Evolutionary conservation across 768 basidiomycete genomes (phyloP), one percentile per base, ranked within the genome.

Genomic region (Asterophora lycoperdoides): DNA sequence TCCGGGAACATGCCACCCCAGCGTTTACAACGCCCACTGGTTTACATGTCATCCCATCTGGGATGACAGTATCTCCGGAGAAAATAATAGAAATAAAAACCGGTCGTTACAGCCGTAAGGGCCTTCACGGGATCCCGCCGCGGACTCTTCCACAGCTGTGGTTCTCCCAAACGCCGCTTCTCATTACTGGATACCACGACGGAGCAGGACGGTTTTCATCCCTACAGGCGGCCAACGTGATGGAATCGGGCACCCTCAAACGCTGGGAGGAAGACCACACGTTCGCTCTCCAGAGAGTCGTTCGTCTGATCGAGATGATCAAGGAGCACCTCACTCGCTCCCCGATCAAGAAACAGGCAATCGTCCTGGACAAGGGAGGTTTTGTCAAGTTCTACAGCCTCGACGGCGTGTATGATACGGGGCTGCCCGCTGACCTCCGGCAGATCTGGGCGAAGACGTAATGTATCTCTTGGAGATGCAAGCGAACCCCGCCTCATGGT

Each of bases 91-190:
- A 58, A 47, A 58, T 58, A 40, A 60, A 60, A 33, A 60, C 56
- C 13, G 23, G 54, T n/a, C 56, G 45, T n/a, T 4, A 28, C 10
- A 42, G 47, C 11, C 35, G 8, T 9, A 37, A 23, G 23, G 28
- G 11, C 30, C 26, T 8, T 15, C 41, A 5, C 46, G 36, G 23
- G 23, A 23, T 23, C 23, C 6, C 23, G 37, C 23, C 44, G 1
- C 46, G 49, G 11, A 57, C 47, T 4, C 8, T 60, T 44, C 48
- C 47, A 19, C 59, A 58, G 35, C 38, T 60, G 18, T 56, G 56
- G 59, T 60, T 60, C 48, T 58, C 59, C 8, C 56, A 53, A 17
- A 60, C 52, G 26, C 56, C 56, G 11, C 48, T 52, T 35, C 49
- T 60, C 17, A 41, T 56, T 11, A 36, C 59, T 30, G 59, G 54